A percentile compares a stretch with the other conserved stretches of the same genome.
Evolutionary conservation across 1,284 basidiomycete genomes (phyloP).

Genomic region (Trametes hirsuta): DNA sequence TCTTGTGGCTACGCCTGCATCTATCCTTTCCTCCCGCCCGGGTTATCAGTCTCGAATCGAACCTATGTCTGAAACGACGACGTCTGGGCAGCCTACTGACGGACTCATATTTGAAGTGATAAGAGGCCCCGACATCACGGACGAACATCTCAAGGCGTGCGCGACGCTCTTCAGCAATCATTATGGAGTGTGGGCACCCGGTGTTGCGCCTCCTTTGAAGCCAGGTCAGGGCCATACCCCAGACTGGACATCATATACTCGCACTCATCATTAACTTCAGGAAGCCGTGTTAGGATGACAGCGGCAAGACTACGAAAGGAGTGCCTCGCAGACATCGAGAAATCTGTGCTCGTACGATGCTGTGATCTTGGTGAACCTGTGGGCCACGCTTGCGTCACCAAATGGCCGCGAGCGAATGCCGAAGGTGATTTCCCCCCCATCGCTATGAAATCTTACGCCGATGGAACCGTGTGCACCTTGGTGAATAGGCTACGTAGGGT

Average conservation of each 20-base stretch:
- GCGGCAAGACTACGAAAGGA: slow-evolving; percentile 6
- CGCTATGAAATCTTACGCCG: background rate
- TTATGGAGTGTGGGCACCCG: slow-evolving; percentile 21
- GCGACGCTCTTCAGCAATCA: slow-evolving; percentile 21
- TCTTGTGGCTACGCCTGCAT: too few species aligned
- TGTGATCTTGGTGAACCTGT: slow-evolving; percentile 5
- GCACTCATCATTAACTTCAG: background rate
- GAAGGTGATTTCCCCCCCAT: background rate
- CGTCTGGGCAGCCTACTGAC: too few species aligned
- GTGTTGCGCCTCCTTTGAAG: slow-evolving; percentile 7
- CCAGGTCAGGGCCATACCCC: slow-evolving; percentile 4
- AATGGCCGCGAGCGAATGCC: slow-evolving; percentile 12
- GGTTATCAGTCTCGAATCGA: too few species aligned
- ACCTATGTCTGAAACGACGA: too few species aligned
- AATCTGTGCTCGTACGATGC: slow-evolving; percentile 8
- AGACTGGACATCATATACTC: too few species aligned
- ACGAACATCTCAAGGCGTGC: slow-evolving; percentile 19
- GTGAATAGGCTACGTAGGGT: slow-evolving; percentile 15
- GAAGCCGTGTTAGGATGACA: slow-evolving; percentile 17
- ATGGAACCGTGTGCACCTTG: too few species aligned
- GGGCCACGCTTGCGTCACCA: slow-evolving; percentile 24
- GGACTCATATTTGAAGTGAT: too few species aligned
- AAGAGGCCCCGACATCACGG: slow-evolving; percentile 8
- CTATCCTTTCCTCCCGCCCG: too few species aligned
- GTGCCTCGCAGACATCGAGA: slow-evolving; percentile 9